Evolutionary conservation across 2,329 filamentous ascomycete genomes (phyloP).

Genomic region (Cryoendolithus antarcticus): DNA sequence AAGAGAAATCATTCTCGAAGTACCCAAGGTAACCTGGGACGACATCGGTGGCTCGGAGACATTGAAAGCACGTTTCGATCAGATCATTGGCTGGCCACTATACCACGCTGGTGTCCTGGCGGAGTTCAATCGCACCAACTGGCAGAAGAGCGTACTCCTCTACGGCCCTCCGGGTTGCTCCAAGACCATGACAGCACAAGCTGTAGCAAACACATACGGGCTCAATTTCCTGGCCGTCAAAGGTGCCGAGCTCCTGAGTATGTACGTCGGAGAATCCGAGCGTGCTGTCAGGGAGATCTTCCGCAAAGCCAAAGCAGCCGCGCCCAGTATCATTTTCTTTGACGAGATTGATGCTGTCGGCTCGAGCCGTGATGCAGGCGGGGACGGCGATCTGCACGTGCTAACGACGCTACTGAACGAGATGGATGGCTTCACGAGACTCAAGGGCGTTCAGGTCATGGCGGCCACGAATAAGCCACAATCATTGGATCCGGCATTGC

Average conservation of each 20-base stretch:
- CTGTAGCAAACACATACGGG: conserved; percentile 77
- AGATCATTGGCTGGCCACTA: conserved; percentile 47
- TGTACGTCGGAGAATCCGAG: conserved; percentile 95
- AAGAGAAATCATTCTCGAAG: conserved; percentile 78
- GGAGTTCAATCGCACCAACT: conserved; percentile 37
- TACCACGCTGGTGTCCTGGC: conserved; percentile 42
- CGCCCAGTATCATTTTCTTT: conserved; percentile 90
- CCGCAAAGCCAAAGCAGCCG: conserved; percentile 68
- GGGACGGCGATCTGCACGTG: conserved; percentile 57
- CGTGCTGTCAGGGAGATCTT: conserved; percentile 76
- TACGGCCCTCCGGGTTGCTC: conserved; percentile 92
- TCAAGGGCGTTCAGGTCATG: conserved; percentile 73
- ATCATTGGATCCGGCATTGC: conserved; percentile 69
- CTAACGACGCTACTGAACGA: conserved; percentile 83
- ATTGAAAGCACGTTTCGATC: neutral
- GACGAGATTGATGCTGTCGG: conserved; percentile 87
- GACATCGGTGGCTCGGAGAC: conserved; percentile 68
- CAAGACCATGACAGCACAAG: conserved; percentile 85
- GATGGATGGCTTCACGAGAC: conserved; percentile 85
- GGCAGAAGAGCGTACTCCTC: conserved; percentile 71
- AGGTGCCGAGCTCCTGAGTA: conserved; percentile 83
- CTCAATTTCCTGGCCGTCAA: conserved; percentile 94
- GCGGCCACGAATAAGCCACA: conserved; percentile 88
- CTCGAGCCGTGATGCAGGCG: conserved; percentile 38
- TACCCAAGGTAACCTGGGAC: conserved; percentile 71